Evolutionary conservation across 768 basidiomycete species (phyloP).

Genomic region (Phaeotremella fagi): DNA sequence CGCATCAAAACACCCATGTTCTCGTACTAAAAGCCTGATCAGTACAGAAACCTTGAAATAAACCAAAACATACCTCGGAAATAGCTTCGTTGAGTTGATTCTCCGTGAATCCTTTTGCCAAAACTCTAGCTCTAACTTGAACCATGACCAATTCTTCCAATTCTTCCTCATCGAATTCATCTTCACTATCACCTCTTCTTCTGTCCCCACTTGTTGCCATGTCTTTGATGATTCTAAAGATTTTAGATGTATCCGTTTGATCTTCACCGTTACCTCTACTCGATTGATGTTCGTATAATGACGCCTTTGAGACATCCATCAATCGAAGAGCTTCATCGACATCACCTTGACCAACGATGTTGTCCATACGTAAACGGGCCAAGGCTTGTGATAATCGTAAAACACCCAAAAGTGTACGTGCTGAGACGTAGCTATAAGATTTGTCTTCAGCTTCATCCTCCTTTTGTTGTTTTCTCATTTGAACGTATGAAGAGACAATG

Average conservation of each 20-base stretch:
- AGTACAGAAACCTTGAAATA: not conserved
- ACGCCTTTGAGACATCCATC: conserved; percentile 95
- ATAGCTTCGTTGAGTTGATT: conserved; percentile 83
- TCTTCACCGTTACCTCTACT: conserved; percentile 65
- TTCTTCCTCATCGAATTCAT: conserved; percentile 60
- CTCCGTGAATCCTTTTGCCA: conserved; percentile 86
- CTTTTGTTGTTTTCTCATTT: conserved; percentile 85
- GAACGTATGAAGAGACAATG: conserved; percentile 91
- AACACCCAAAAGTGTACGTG: conserved; percentile 89
- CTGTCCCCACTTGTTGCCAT: conserved; percentile 57
- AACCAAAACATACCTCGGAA: conserved; percentile 57
- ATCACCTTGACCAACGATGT: conserved; percentile 73
- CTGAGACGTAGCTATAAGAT: conserved; percentile 89
- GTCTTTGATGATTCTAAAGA: conserved; percentile 84
- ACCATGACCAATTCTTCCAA: conserved; percentile 72
- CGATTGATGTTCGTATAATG: conserved; percentile 66
- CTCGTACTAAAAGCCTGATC: conserved; percentile 63
- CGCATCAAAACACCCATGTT: conserved; percentile 72
- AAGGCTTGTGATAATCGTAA: conserved; percentile 91
- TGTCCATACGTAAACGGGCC: conserved; percentile 80
- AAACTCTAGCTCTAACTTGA: conserved; percentile 78
- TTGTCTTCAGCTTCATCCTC: conserved; percentile 84
- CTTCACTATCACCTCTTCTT: conserved; percentile 55
- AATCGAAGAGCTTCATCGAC: conserved; percentile 94
- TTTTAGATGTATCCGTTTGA: conserved; percentile 71